These are phyloP conservation scores for Plantago major DNA, from an alignment of 257 asterid genomes.

Conservation along the genomic window DNA sequence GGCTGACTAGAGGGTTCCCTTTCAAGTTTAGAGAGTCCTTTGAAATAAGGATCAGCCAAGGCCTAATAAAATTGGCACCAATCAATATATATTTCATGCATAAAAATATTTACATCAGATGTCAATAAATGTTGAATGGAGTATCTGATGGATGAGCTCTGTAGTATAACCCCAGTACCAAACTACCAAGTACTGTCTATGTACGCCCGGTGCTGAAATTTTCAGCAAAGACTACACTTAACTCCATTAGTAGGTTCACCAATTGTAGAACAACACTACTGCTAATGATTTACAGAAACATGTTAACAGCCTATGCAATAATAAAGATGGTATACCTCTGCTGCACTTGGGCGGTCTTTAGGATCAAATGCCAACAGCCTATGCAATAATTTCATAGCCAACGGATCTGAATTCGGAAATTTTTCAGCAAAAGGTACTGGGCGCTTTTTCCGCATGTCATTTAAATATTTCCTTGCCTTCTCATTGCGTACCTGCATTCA, in stretches of 20 bases:
- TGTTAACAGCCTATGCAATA: too few relatives aligned
- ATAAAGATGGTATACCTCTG: slow-evolving; percentile 75
- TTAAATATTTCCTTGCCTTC: slow-evolving; percentile 89
- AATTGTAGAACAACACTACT: too few relatives aligned
- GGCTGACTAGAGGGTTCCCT: slow-evolving; percentile 87
- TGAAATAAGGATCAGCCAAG: slow-evolving; percentile 87
- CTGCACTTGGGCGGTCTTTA: slow-evolving; percentile 88
- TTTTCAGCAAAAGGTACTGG: slow-evolving; percentile 57
- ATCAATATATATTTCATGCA: slow-evolving; percentile 14
- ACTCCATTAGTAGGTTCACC: too few relatives aligned
- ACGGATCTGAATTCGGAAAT: slow-evolving; percentile 62
- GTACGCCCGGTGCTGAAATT: too few relatives aligned
- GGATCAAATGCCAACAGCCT: slow-evolving; percentile 88
- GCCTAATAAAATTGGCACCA: slow-evolving; percentile 45
- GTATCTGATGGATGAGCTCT: too few relatives aligned
- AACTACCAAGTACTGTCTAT: too few relatives aligned
- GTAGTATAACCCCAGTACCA: too few relatives aligned
- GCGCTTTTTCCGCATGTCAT: slow-evolving; percentile 64
- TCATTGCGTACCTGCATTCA: slow-evolving; percentile 79
- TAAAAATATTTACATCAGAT: too few relatives aligned
- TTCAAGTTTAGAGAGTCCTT: slow-evolving; percentile 78
- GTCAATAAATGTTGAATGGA: too few relatives aligned
- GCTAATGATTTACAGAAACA: too few relatives aligned
- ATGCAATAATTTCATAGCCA: slow-evolving; percentile 63
- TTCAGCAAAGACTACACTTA: too few relatives aligned